phyloP scores from a whole-genome alignment of 495 filamentous ascomycete species.

The Parachaetomium inaequale region DNA sequence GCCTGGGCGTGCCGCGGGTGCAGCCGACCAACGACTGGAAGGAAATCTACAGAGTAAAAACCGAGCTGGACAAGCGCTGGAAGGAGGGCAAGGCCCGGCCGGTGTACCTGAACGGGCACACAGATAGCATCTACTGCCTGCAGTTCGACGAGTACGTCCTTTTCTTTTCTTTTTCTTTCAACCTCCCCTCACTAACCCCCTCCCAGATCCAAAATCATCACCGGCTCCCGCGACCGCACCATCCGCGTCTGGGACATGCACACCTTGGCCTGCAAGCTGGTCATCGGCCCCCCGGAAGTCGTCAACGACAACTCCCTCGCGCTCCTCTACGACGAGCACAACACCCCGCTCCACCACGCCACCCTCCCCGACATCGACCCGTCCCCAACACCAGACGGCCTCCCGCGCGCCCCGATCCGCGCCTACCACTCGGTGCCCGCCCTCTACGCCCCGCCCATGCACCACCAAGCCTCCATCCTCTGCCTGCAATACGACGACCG shows the following conservation, averaged over 20 bases:
- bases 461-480: constrained; percentile 86
- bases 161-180: neutral
- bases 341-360: constrained; percentile 46
- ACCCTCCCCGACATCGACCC: constrained; percentile 39
- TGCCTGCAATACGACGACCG: constrained; percentile 91
- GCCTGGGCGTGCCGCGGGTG: constrained; percentile 47
- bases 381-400: constrained; percentile 12
- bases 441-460: constrained; percentile 47
- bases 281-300: constrained; percentile 63
- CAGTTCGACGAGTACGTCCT: constrained; percentile 87
- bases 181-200: constrained; percentile 25
- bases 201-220: constrained; percentile 83
- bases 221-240: constrained; percentile 90
- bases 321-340: constrained; percentile 43
- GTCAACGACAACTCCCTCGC: constrained; percentile 36
- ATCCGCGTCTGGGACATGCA: constrained; percentile 94
- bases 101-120: constrained; percentile 86
- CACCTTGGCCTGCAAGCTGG: constrained; percentile 72
- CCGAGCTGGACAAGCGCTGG: constrained; percentile 75
- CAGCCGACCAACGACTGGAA: constrained; percentile 70
- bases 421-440: constrained; percentile 44
- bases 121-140: constrained; percentile 92
- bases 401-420: constrained; percentile 21
- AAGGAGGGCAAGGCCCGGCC: constrained; percentile 68
- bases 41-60: constrained; percentile 71